phyloP scores from a whole-genome alignment of 306 rosid genomes.

The Cucurbita ficifolia region DNA sequence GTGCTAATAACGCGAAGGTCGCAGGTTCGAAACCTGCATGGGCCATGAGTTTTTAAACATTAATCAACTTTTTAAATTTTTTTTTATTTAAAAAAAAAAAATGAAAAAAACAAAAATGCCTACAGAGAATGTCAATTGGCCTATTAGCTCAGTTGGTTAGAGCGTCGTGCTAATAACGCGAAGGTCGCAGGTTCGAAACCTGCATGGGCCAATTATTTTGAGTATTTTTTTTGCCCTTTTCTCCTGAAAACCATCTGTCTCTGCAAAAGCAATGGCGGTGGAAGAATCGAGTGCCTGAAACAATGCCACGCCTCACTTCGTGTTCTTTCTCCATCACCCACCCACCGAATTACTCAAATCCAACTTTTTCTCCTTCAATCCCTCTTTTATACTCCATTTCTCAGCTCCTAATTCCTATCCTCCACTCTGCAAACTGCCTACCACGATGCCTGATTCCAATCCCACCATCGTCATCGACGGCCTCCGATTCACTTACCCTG shows the following conservation, averaged over 20 bases:
- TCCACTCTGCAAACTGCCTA: constrained; percentile 17
- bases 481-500: constrained; percentile 72
- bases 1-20: too few relatives aligned
- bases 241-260: neutral
- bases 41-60: too few relatives aligned
- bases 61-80: too few relatives aligned
- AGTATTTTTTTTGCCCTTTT: too few relatives aligned
- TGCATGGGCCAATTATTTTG: neutral
- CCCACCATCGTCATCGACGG: constrained; percentile 36
- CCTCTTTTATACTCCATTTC: neutral
- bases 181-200: constrained; percentile 16
- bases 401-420: neutral
- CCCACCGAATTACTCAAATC: neutral
- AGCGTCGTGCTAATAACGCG: constrained; percentile 16
- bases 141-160: constrained; percentile 19
- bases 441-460: constrained; percentile 10
- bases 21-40: too few relatives aligned
- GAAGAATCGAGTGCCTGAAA: neutral
- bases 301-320: constrained; percentile 12
- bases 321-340: neutral
- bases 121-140: neutral
- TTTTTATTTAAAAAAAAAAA: too few relatives aligned
- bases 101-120: too few relatives aligned
- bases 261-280: neutral
- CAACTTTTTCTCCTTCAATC: neutral